A percentile compares a stretch with the other conserved stretches of the same genome.
Conservation (phyloP, 2,329 filamentous ascomycete species). For the Proliferodiscus dingleyae region DNA sequence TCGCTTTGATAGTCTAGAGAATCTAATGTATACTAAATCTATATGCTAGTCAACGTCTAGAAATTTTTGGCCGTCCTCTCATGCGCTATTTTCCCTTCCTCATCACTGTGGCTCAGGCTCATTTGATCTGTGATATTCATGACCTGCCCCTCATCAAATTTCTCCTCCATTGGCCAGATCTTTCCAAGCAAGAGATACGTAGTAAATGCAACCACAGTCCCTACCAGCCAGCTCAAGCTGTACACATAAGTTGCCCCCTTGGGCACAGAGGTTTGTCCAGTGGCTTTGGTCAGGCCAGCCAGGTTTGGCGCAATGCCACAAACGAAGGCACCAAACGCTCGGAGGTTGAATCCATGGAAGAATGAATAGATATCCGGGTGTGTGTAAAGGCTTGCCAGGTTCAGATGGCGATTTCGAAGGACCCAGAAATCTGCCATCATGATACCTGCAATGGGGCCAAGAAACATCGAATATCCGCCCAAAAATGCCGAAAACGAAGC, state of each 20-base stretch:
- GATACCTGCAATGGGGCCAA: constrained; percentile 35
- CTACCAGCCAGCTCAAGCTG: constrained; percentile 23
- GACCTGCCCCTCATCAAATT: constrained; percentile 13
- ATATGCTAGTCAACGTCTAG: not conserved
- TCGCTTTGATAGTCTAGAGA: too few species aligned
- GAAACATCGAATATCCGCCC: constrained; percentile 32
- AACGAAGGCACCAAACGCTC: constrained; percentile 19
- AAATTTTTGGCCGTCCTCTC: not conserved
- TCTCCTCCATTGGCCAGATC: constrained; percentile 20
- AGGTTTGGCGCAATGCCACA: constrained; percentile 20
- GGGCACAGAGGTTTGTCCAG: constrained; percentile 15
- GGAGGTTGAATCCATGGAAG: constrained; percentile 18
- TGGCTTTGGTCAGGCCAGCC: constrained; percentile 20
- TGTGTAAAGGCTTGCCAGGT: constrained; percentile 30
- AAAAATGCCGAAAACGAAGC: constrained; percentile 29
- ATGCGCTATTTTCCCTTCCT: constrained; percentile 7
- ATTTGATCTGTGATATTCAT: constrained; percentile 11
- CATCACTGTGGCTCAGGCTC: constrained; percentile 9
- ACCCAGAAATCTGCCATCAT: constrained; percentile 34
- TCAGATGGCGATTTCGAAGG: constrained; percentile 30
- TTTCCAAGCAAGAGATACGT: constrained; percentile 14
- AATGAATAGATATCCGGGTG: constrained; percentile 22
- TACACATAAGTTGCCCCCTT: constrained; percentile 21
- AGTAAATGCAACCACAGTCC: constrained; percentile 18
- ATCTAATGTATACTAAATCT: not conserved